A percentile compares a stretch with the other conserved stretches of the same genome.
phyloP scores from a whole-genome alignment of 176 grass and related monocot genomes.

The Triticum urartu region DNA sequence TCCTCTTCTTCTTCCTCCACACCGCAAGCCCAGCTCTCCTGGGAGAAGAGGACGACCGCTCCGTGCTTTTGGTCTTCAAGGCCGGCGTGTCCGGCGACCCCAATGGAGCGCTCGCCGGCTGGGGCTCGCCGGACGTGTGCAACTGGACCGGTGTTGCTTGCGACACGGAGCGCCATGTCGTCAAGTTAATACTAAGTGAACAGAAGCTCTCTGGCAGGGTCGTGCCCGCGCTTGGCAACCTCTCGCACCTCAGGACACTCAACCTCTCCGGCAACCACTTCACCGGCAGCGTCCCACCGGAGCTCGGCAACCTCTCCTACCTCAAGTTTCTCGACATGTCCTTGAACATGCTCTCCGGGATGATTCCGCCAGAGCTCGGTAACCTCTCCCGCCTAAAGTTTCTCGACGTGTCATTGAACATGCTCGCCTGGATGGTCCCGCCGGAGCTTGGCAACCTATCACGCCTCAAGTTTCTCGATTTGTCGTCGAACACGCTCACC shows the following conservation, averaged over 20 bases:
- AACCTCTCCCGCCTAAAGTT: too few species aligned
- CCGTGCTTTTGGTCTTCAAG: constrained; percentile 52
- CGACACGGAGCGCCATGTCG: constrained; percentile 33
- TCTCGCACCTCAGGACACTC: constrained; percentile 64
- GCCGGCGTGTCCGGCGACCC: constrained; percentile 45
- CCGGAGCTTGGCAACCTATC: too few species aligned
- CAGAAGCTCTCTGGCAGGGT: constrained; percentile 51
- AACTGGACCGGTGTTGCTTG: constrained; percentile 78
- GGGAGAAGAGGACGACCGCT: constrained; percentile 6
- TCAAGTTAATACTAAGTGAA: constrained; percentile 36
- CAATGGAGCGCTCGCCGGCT: constrained; percentile 25
- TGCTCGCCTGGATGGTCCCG: accelerated
- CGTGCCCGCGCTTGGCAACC: constrained; percentile 42
- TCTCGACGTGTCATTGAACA: too few species aligned
- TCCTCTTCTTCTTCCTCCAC: not conserved
- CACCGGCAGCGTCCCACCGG: constrained; percentile 24
- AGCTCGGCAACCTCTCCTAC: constrained; percentile 6
- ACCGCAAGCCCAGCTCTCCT: not conserved
- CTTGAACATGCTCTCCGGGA: too few species aligned
- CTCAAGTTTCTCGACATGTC: too few species aligned
- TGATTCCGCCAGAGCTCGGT: too few species aligned
- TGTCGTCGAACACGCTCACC: too few species aligned
- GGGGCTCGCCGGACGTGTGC: constrained; percentile 53
- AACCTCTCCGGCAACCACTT: constrained; percentile 45
- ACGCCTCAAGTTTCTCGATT: too few species aligned